phyloP scores from a whole-genome alignment of 345 rosid species.

The Camelina hispida region DNA sequence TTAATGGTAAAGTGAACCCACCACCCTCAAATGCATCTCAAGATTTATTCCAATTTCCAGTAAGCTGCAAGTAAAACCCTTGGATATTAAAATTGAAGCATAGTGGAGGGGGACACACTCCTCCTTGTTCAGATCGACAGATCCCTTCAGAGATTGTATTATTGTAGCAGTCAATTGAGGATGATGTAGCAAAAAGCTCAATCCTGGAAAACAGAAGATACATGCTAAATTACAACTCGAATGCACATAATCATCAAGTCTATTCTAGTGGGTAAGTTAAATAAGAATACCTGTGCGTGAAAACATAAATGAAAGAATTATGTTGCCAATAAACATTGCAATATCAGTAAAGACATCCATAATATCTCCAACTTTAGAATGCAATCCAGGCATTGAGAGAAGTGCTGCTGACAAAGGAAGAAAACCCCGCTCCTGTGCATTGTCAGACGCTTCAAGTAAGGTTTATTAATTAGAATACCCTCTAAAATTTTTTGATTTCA shows the following conservation, averaged over 20 bases:
- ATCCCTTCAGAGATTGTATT: constrained; percentile 74
- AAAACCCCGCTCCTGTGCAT: constrained; percentile 91
- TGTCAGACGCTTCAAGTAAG: constrained; percentile 46
- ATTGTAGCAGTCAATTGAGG: constrained; percentile 73
- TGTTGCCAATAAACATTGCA: constrained; percentile 68
- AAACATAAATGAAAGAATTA: constrained; percentile 81
- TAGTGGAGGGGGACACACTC: constrained; percentile 92
- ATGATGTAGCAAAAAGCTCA: constrained; percentile 77
- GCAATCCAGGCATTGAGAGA: constrained; percentile 69
- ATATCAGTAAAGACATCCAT: constrained; percentile 62
- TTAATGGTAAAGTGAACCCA: constrained; percentile 52
- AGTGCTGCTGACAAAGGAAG: constrained; percentile 95
- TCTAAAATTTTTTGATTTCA: neutral
- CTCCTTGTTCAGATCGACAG: constrained; percentile 60
- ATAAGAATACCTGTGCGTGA: constrained; percentile 71
- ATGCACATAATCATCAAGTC: constrained; percentile 19
- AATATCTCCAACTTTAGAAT: constrained; percentile 61
- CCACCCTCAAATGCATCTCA: constrained; percentile 95
- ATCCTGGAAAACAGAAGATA: constrained; percentile 62
- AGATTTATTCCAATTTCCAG: constrained; percentile 82
- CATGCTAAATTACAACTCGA: constrained; percentile 19
- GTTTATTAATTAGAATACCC: constrained; percentile 24
- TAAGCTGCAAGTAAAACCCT: constrained; percentile 90
- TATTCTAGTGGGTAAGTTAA: constrained; percentile 3
- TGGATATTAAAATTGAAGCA: constrained; percentile 75